Conservation (phyloP, 1,139 yeast genomes). For the Waltiozyma sp. region DNA sequence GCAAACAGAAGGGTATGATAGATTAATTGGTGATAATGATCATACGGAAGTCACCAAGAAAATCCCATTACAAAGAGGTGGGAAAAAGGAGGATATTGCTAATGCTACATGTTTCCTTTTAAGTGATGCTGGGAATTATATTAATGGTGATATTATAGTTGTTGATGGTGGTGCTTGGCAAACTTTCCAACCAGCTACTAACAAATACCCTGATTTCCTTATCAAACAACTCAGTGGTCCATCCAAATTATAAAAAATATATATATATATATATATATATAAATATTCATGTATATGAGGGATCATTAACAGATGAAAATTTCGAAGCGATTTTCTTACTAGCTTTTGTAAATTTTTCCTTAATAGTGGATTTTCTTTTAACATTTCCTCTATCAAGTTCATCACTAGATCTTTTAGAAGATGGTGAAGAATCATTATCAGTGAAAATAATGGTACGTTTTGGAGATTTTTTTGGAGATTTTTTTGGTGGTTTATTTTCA, state of each 20-base stretch:
- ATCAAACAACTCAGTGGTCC: slow-evolving; percentile 17
- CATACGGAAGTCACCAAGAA: slow-evolving; percentile 28
- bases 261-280: too few relatives aligned
- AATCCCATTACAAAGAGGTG: slow-evolving; percentile 72
- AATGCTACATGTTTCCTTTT: slow-evolving; percentile 78
- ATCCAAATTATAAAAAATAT: slow-evolving; percentile 18
- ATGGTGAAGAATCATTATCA: background rate
- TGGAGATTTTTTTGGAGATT: background rate
- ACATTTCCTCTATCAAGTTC: slow-evolving; percentile 4
- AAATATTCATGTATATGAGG: too few relatives aligned
- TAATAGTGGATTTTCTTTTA: slow-evolving; percentile 13
- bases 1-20: slow-evolving; percentile 68
- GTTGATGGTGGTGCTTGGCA: slow-evolving; percentile 96
- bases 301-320: slow-evolving; percentile 7
- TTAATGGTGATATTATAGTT: slow-evolving; percentile 67
- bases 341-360: slow-evolving; percentile 18
- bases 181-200: slow-evolving; percentile 37
- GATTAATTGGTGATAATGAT: slow-evolving; percentile 38
- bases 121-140: slow-evolving; percentile 69
- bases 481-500: background rate
- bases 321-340: slow-evolving; percentile 22
- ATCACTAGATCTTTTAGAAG: background rate
- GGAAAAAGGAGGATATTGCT: slow-evolving; percentile 72
- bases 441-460: background rate
- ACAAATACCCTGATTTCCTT: slow-evolving; percentile 29